Evolutionary conservation across 305 asterid genomes (phyloP), one percentile per base, ranked within the genome.

Genomic region (Petunia hybrid): DNA sequence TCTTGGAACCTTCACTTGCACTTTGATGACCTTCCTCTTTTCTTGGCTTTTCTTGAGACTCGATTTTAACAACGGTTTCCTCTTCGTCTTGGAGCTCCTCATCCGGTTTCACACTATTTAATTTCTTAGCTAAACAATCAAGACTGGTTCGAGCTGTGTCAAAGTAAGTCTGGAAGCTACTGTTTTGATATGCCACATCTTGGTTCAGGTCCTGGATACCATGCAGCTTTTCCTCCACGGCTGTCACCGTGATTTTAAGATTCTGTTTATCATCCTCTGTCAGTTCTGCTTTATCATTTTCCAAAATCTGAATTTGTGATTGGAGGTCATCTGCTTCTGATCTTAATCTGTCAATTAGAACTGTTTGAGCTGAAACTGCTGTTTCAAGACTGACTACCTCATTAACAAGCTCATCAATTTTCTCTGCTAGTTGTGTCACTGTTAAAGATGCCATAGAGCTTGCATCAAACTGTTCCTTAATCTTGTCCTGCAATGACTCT

Each of bases 351-450:
- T 84, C 83, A 4, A 93, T 90, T 9, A 90, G 89, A 62, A 84
- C 91, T 41, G 91, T 86, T 84, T 93, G 97, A 16, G 97, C 87
- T 3, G 95, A 89, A 48, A 93, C 89, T 2, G 89, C 88, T 1
- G 90, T 88, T 78, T 93, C 97, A 39, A 91, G 81, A 81, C 82
- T 68, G 55, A 93, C 79, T 84, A 91, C 92, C 82, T 90, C 88
- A 76, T 48, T 87, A 36, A 93, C 94, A 13, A 93, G 83, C 86
- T 89, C 89, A 8, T 93, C 97, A 0, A 93, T 89, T 83, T 91
- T 93, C 82, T 89, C 97, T 1, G 92, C 92, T 69, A 91, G 66
- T 81, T 92, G 89, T 38, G 86, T 85, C 83, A 89, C 93, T 0
- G 91, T 87, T 39, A 88, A 78, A n/a, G 87, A 14, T 39, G 39